Evolutionary conservation across 257 asterid genomes (phyloP).

Genomic region (Lantana camara): DNA sequence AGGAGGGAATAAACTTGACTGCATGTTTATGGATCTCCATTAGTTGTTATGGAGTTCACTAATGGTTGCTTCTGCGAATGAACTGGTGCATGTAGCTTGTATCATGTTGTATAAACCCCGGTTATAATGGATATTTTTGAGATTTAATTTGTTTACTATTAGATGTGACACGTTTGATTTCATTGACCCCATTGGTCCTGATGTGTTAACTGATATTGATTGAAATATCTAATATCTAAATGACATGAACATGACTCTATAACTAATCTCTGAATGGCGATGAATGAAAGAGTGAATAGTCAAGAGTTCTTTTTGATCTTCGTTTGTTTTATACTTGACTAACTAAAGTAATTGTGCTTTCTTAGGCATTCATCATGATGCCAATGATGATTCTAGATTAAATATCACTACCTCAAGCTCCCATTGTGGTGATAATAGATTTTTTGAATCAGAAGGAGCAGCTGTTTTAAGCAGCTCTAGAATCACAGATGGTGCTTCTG

Average conservation of each 20-base stretch:
- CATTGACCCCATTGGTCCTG: constrained; percentile 8
- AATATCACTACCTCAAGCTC: constrained; percentile 51
- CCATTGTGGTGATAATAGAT: constrained; percentile 53
- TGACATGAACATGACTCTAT: background rate
- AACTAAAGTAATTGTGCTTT: constrained; percentile 26
- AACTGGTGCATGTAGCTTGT: constrained; percentile 19
- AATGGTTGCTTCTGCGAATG: background rate
- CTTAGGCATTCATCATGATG: constrained; percentile 70
- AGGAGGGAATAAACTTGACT: constrained; percentile 7
- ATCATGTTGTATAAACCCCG: constrained; percentile 1
- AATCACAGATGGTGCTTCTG: constrained; percentile 70
- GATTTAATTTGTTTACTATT: constrained; percentile 1
- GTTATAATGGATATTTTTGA: constrained; percentile 11
- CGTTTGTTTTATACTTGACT: constrained; percentile 23
- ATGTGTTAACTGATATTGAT: constrained; percentile 11
- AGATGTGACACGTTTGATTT: constrained; percentile 11
- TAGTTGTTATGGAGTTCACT: constrained; percentile 8
- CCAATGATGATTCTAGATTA: constrained; percentile 67
- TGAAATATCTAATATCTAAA: constrained; percentile 20
- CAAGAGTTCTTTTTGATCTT: background rate
- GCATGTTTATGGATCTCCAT: constrained; percentile 1
- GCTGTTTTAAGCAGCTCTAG: constrained; percentile 50
- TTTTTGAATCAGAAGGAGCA: constrained; percentile 68
- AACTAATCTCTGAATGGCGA: constrained; percentile 8
- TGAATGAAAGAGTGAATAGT: constrained; percentile 3